Base-by-base conservation (phyloP, 345 rosid species). In the Euphorbia lathyris region DNA sequence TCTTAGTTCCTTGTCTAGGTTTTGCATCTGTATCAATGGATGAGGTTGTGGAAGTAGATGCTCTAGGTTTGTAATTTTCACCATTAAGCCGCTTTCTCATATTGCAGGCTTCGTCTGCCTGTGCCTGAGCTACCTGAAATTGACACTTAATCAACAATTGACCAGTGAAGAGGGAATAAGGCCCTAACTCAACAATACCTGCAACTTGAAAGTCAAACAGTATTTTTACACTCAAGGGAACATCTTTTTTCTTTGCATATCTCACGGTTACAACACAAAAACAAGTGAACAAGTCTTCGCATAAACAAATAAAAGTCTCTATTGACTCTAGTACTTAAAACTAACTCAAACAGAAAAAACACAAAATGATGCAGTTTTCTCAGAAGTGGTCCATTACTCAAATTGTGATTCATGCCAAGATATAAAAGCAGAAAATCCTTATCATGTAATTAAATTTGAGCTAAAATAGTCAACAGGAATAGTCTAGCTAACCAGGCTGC, bases 111-210 rank as follows among this genome's bases (percentile, higher is more conserved):
- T 90, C 97, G 64, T 88, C 93, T 2, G 71, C 85, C 71, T 85
- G 93, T 75, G 86, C 97, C 67, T 88, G 77, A 17, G 96, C 96
- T 43, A 90, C 96, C 97, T 94, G 75, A 72, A 74, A 75, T 69
- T 58, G 16, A 40, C 78, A n/a, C n/a, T n/a, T n/a, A n/a, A n/a
- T n/a, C n/a, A n/a, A 40, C 25, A 29, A 40, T 60, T 48, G 16
- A 6, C 29, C 10, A 34, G 38, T 29, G 4, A 20, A 20, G 19
- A 62, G 48, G 2, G 9, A 0, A 22, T 34, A 17, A 61, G 42
- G 23, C 20, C 63, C 34, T 4, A 7, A 63, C 23, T 52, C 30
- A 23, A 52, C 17, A 58, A n/a, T 8, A 19, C 3, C 0, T 4
- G 55, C 63, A 57, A 56, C n/a, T n/a, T n/a, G n/a, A n/a, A n/a